These are phyloP conservation scores for Pyrenophora graminea DNA, from an alignment of 2,329 filamentous ascomycete species.

Conservation along the genomic window DNA sequence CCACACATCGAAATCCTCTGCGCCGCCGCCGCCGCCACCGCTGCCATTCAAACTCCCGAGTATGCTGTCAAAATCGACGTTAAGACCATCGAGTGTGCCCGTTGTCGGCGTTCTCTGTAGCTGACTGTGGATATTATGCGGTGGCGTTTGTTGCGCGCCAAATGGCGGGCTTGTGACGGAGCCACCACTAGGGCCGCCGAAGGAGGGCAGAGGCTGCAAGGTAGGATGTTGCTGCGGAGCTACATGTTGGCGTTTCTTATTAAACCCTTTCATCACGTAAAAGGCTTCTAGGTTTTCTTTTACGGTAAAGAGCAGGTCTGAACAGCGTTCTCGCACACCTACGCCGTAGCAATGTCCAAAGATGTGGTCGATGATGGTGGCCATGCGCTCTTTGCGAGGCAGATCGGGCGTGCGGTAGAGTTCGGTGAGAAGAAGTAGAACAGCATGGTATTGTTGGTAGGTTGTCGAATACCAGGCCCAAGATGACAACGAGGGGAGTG, in stretches of 20 bases:
- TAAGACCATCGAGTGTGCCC: constrained; percentile 29
- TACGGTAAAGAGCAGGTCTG: constrained; percentile 43
- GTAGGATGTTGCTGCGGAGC: constrained; percentile 37
- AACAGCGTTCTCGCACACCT: constrained; percentile 41
- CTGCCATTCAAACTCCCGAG: constrained; percentile 34
- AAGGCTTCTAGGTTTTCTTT: constrained; percentile 47
- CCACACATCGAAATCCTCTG: constrained; percentile 38
- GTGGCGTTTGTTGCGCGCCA: constrained; percentile 6
- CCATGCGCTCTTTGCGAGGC: constrained; percentile 42
- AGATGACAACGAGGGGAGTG: constrained; percentile 39
- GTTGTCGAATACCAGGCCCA: constrained; percentile 47
- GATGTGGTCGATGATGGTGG: constrained; percentile 47
- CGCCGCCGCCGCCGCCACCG: constrained; percentile 4
- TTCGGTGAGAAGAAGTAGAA: constrained; percentile 45
- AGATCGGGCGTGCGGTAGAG: constrained; percentile 45
- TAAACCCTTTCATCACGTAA: constrained; percentile 46
- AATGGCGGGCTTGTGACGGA: constrained; percentile 17
- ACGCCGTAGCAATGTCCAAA: constrained; percentile 48
- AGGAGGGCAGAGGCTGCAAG: constrained; percentile 27
- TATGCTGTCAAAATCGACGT: constrained; percentile 41
- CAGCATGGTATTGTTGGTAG: constrained; percentile 47
- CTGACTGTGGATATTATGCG: constrained; percentile 18
- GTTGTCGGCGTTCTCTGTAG: constrained; percentile 30
- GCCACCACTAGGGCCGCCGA: constrained; percentile 15
- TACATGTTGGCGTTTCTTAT: constrained; percentile 31